A percentile compares a stretch with the other conserved stretches of the same genome.
phyloP scores from a whole-genome alignment of 179 eudicot species.

The Heliamphora pulchella region DNA sequence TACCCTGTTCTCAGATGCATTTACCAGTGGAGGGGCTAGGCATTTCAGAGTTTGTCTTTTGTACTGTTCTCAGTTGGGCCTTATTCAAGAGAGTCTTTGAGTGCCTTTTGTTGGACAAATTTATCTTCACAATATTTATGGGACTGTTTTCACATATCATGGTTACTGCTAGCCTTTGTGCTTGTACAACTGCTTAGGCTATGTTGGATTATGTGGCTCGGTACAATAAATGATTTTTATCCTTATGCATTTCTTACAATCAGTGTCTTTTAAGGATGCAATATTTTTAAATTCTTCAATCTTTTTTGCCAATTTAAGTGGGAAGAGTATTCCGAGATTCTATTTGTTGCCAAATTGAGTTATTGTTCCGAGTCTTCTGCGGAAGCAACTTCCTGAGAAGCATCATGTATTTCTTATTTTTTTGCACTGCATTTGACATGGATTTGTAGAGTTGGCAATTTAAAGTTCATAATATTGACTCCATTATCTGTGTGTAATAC shows the following conservation, averaged over 20 bases:
- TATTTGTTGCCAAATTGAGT: too few relatives aligned
- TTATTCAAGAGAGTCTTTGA: neutral
- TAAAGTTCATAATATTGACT: too few relatives aligned
- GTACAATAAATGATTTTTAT: neutral
- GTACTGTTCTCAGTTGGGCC: neutral
- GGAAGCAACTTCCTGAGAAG: neutral
- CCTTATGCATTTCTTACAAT: neutral
- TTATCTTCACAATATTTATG: neutral
- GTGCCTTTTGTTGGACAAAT: neutral
- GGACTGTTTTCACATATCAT: neutral
- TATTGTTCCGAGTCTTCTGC: neutral
- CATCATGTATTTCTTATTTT: neutral
- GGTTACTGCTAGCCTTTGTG: neutral
- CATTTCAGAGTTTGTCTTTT: neutral
- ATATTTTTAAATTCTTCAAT: neutral
- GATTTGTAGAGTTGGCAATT: neutral
- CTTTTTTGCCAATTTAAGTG: neutral
- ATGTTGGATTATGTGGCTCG: neutral
- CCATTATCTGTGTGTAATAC: too few relatives aligned
- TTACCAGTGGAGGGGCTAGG: neutral
- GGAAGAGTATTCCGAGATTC: neutral
- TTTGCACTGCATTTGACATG: neutral
- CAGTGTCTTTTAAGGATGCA: neutral
- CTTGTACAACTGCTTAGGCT: neutral
- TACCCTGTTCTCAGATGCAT: neutral